Base-by-base conservation (phyloP, 2,329 filamentous ascomycete species). In the Aaosphaeria pasadenensis region DNA sequence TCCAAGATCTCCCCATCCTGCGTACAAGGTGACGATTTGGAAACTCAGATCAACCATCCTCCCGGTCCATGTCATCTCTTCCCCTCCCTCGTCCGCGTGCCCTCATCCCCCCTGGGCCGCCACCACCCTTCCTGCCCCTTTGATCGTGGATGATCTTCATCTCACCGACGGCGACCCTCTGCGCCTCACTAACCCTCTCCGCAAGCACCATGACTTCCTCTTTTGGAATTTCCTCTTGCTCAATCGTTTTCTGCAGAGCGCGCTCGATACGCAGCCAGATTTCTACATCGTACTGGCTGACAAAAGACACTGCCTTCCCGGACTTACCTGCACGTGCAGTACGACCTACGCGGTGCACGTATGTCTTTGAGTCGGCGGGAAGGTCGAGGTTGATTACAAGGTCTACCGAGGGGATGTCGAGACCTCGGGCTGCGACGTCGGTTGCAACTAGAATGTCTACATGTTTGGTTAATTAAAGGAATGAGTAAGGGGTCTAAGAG, bases 381-480 rank as follows among this genome's bases (percentile, higher is more conserved):
- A 96, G 73, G 62, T 96, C 91, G 56, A 86, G 88, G 72, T 96
- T 96, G 56, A 96, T 70, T 2, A 96, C 89, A 0, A 92, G 74
- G 56, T 95, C 90, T 9, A 96, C 91, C n/a, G 84, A 87, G 9
- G 91, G 91, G 42, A 96, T 95, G 75, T 96, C 91, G 5, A 96
- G 78, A 78, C 91, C 92, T 67, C 91, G 85, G 1, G 91, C 89
- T 1, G 91, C 91, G n/a, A 96, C 89, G 67, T 96, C 91, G 0
- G 91, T 96, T 7, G 91, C 91, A 4, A 96, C 88, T 4, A 99
- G 81, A 36, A 99, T 92, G 41, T 43, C 41, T 24, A 24, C 17
- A 24, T 24, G 17, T 24, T 24, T 24, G 17, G 3, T 24, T 24
- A 24, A 24, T 24, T 24, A 24, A 24, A 24, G 17, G 17, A 24